Conservation (phyloP, 768 basidiomycete genomes). For the Dendrothele bispora region DNA sequence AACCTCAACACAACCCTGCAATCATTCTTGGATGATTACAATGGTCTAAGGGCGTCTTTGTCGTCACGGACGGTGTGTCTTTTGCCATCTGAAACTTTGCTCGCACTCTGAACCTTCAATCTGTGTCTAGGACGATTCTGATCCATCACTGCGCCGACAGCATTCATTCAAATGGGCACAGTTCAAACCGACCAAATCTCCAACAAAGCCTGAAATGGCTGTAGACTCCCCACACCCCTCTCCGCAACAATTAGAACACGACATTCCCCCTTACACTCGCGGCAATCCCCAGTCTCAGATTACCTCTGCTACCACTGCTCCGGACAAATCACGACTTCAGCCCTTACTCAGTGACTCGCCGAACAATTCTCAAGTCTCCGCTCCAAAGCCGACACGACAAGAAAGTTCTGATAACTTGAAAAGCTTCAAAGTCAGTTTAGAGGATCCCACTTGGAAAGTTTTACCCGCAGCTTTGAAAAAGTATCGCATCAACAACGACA, state of each 20-base stretch:
- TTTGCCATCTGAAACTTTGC: no score
- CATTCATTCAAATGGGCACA: slow-evolving; percentile 90
- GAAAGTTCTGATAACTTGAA: slow-evolving; percentile 78
- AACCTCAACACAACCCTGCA: slow-evolving; percentile 63
- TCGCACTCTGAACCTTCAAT: slow-evolving; percentile 11
- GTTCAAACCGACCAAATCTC: slow-evolving; percentile 76
- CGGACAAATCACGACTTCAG: slow-evolving; percentile 33
- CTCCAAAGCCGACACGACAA: slow-evolving; percentile 52
- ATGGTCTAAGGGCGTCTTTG: slow-evolving; percentile 37
- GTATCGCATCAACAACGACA: slow-evolving; percentile 97
- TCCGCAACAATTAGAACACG: slow-evolving; percentile 77
- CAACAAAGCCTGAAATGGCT: slow-evolving; percentile 72
- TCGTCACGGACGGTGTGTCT: slow-evolving; percentile 35
- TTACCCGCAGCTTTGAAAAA: slow-evolving; percentile 97
- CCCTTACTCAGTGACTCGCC: slow-evolving; percentile 33
- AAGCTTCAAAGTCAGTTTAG: slow-evolving; percentile 96
- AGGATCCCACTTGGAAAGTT: slow-evolving; percentile 99
- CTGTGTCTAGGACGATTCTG: slow-evolving; percentile 34
- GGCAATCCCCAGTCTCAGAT: slow-evolving; percentile 17
- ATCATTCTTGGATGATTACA: slow-evolving; percentile 67
- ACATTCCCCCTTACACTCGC: slow-evolving; percentile 43
- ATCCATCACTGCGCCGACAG: slow-evolving; percentile 58
- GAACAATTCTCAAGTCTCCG: slow-evolving; percentile 22
- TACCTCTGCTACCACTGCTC: slow-evolving; percentile 13
- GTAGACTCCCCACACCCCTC: slow-evolving; percentile 77